Percentiles rank a stretch among this genome's conserved stretches.
Conservation (phyloP, 148 eudicot species). For the Arctostaphylos glauca region DNA sequence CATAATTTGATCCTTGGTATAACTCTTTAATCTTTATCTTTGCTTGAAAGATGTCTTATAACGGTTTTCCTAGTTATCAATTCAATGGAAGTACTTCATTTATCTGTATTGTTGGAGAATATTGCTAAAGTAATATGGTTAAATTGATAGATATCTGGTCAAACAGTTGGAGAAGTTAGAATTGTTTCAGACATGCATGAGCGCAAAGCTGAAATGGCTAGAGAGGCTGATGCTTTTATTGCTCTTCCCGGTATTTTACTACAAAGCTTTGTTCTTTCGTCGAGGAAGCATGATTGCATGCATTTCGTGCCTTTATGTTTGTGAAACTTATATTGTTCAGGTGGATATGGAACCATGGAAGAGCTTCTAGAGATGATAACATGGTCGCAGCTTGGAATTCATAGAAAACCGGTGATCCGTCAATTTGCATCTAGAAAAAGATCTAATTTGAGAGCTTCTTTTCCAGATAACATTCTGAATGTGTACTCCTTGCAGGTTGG, state of each 20-base stretch:
- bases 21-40: not conserved
- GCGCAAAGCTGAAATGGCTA: constrained; percentile 95
- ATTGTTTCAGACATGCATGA: constrained; percentile 95
- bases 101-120: not conserved
- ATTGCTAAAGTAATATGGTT: not conserved
- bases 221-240: constrained; percentile 83
- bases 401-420: constrained; percentile 67
- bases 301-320: not conserved
- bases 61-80: not conserved
- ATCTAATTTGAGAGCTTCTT: not conserved
- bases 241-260: constrained; percentile 82
- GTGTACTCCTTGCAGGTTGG: constrained; percentile 55
- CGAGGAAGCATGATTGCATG: not conserved
- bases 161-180: constrained; percentile 75
- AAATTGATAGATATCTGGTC: constrained; percentile 75
- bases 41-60: not conserved
- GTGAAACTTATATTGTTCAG: constrained; percentile 31
- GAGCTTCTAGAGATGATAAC: constrained; percentile 91
- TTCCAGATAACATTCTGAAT: not conserved
- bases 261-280: not conserved
- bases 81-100: not conserved
- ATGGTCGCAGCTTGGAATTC: constrained; percentile 96
- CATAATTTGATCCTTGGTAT: not conserved
- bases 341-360: constrained; percentile 99
- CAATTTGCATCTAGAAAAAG: constrained; percentile 1